Base-by-base conservation (phyloP, 2,329 filamentous ascomycete species). In the Talaromyces amestolkiae region DNA sequence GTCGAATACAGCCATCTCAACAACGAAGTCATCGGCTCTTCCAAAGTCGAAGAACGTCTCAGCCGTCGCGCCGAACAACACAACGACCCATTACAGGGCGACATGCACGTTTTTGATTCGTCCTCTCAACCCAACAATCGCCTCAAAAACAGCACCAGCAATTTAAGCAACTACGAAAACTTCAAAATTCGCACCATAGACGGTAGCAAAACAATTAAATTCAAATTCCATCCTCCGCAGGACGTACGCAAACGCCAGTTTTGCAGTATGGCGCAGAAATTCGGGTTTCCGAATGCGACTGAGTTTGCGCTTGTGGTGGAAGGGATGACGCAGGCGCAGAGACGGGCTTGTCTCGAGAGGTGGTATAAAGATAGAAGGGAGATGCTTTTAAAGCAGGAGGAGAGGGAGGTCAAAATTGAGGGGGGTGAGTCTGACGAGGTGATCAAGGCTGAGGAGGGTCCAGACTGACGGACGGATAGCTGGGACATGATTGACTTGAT, bases 1-100 rank as follows among this genome's bases (percentile, higher is more conserved):
- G 93, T 99, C 0, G 89, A 95, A 73, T 99, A 99, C 76, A 96
- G 93, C 0, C 95, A 99, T 74, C 91, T 98, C 71, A 99, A 99
- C 75, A 92, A 91, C 1, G 93, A 99, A 77, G 93, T 99, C 15
- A 87, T 99, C 65, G 95, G 95, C 11, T 90, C 92, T 0, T 95
- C 91, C n/a, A 92, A 90, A 70, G 86, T 97, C n/a, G 95, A 99
- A 78, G 90, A 91, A 68, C 87, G 89, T 65, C 85, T 99, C 5
- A 93, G 91, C 54, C 88, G 89, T 22, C 87, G 87, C 49, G 95
- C 94, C 4, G 87, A 90, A 72, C 76, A 78, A 43, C 74, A 75
- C 9, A 71, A 71, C 19, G 72, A 76, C 27, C n/a, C 61, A 11
- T 70, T 74, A 10, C 67, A 73, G 5, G 74, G 72, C n/a, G 71